Conservation (phyloP, 75 land plant genomes). For the Pinus taeda region DNA sequence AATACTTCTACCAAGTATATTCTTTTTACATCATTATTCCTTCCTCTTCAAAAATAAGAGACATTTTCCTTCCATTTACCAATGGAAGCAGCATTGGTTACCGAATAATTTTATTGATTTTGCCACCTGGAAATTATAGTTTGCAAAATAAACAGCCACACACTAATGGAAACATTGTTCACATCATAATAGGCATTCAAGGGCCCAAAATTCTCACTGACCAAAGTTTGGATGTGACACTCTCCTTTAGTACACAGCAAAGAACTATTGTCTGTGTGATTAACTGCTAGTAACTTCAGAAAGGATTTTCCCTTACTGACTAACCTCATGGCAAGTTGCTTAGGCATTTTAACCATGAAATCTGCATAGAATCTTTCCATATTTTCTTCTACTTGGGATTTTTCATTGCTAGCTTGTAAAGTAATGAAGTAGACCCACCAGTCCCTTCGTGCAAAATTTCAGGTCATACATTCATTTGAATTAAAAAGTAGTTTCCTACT, state of each 20-base stretch:
- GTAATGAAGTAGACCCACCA: not conserved
- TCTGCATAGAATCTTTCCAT: not conserved
- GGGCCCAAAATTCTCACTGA: not conserved
- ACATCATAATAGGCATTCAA: not conserved
- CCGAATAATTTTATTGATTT: not conserved
- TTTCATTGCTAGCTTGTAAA: not conserved
- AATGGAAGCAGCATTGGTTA: not conserved
- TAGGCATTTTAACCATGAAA: not conserved
- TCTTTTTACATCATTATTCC: not conserved
- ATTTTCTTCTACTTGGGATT: not conserved
- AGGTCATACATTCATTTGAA: not conserved
- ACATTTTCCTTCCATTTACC: not conserved
- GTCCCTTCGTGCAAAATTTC: not conserved
- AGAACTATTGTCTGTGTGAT: not conserved
- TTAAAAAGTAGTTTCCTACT: not conserved
- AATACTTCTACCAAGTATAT: not conserved
- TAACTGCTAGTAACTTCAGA: not conserved
- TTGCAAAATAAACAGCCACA: not conserved
- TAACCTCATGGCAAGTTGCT: not conserved
- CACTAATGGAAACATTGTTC: not conserved
- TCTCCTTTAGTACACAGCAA: not conserved
- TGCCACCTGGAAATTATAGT: not conserved
- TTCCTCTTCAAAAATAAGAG: too few species aligned
- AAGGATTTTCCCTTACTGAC: too few species aligned
- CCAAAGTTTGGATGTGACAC: not conserved